Base-by-base conservation (phyloP, 2,329 filamentous ascomycete genomes). In the Neofusicoccum parvum region DNA sequence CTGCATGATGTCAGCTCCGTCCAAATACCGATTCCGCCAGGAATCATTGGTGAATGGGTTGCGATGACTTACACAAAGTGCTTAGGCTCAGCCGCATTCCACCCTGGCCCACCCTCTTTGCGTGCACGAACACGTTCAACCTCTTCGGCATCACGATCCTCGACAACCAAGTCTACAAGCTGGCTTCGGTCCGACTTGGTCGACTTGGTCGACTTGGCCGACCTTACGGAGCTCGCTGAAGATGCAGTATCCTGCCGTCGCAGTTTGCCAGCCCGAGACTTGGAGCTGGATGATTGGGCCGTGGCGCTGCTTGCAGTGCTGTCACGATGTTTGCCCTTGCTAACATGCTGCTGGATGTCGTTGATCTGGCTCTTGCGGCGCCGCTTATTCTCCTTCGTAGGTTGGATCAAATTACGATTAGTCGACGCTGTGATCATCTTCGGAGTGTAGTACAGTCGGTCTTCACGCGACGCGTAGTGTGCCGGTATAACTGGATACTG, bases 401-500 rank as follows among this genome's bases (percentile, higher is more conserved):
- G 83, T 69, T 87, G 83, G 46, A 86, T 72, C 58, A 86, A 70
- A 65, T 83, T 79, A 59, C 83, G 77, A 69, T 87, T 87, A 6
- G 85, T 83, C 6, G 84, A 83, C 27, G 83, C 82, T 3, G 85
- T 86, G 54, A 88, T 72, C 27, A 87, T 81, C 46, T 75, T 76
- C 10, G 86, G 86, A 51, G 82, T 79, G 56, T 79, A 70, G 65
- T 80, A 77, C 56, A 89, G 73, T 73, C 89, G 91, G 68, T 90
- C 85, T 66, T 94, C 90, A 65, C 88, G 85, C 36, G 89, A 84
- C 15, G 92, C 90, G 69, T 92, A 87, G 75, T 91, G 86, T 20
- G 88, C 94, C 39, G 94, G 94, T 70, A 98, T 94, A 34, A 98
- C 94, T 27, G 94, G 94, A 77, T 98, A 98, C 92, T 95, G 72